These are phyloP conservation scores for Eucalyptus dawsonii DNA, from an alignment of 345 rosid species.

Conservation along the genomic window DNA sequence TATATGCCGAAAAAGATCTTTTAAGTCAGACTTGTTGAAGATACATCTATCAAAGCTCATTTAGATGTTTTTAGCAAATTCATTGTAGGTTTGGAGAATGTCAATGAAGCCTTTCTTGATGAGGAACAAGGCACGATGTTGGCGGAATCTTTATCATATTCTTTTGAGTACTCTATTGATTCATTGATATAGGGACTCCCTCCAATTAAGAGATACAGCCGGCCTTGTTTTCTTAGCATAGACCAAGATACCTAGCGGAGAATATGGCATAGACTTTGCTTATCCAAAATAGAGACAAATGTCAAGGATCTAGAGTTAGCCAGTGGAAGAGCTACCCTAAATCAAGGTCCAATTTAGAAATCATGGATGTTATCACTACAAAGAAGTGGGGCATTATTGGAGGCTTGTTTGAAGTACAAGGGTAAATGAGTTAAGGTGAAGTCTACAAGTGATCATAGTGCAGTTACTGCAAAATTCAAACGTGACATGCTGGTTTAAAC, in stretches of 20 bases:
- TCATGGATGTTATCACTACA: background rate
- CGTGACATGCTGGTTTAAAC: rapidly evolving
- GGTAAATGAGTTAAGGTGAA: background rate
- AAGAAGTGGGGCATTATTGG: background rate
- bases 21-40: background rate
- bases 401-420: background rate
- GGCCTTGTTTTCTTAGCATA: background rate
- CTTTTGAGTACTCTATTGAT: background rate
- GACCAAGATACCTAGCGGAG: background rate
- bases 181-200: background rate
- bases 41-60: background rate
- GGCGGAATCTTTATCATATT: background rate
- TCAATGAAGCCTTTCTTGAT: background rate
- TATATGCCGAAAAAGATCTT: background rate
- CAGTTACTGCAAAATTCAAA: background rate
- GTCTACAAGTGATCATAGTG: background rate
- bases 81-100: background rate
- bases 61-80: background rate
- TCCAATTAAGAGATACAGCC: background rate
- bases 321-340: background rate
- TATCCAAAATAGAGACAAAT: background rate
- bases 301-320: background rate
- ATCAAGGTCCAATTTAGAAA: background rate
- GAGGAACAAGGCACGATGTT: background rate
- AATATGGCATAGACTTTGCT: background rate